These are phyloP conservation scores for Pseudogymnoascus sp. DNA, from an alignment of 2,329 filamentous ascomycete species.

Conservation along the genomic window DNA sequence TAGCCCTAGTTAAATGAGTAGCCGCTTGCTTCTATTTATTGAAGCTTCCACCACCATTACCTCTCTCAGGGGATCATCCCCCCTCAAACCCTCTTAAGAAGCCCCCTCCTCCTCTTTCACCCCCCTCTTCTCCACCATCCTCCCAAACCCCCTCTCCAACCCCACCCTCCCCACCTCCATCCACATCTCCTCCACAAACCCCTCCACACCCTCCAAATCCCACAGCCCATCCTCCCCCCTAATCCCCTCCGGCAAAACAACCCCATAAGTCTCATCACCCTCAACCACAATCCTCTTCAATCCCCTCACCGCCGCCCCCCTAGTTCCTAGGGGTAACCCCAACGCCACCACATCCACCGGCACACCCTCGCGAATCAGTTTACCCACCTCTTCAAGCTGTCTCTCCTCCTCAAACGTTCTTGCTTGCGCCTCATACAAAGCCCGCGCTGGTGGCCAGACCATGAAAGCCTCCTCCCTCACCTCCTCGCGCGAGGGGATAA, in stretches of 20 bases:
- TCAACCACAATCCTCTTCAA: conserved; percentile 44
- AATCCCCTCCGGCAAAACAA: conserved; percentile 19
- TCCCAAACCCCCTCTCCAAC: conserved; percentile 59
- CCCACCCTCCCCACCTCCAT: conserved; percentile 49
- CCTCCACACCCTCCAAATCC: conserved; percentile 32
- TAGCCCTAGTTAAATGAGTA: too few relatives aligned
- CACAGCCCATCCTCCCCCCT: conserved; percentile 31
- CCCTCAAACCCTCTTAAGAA: conserved; percentile 48
- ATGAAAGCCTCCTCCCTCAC: conserved; percentile 46
- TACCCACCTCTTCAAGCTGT: conserved; percentile 37
- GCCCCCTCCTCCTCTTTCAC: conserved; percentile 55
- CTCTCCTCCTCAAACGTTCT: conserved; percentile 34
- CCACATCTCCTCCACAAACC: conserved; percentile 36
- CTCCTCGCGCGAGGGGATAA: conserved; percentile 30
- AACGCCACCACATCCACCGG: conserved; percentile 21
- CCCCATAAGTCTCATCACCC: conserved; percentile 32
- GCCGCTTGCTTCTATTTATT: neutral
- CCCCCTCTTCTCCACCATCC: conserved; percentile 71
- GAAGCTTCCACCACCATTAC: neutral
- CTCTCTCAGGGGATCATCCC: conserved; percentile 38
- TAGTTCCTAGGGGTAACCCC: conserved; percentile 10
- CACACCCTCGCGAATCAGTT: conserved; percentile 35
- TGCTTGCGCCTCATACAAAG: conserved; percentile 37
- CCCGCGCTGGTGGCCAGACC: conserved; percentile 36
- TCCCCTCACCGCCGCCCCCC: conserved; percentile 29